Percentiles rank a stretch among this genome's conserved stretches.
phyloP scores from a whole-genome alignment of 2,329 filamentous ascomycete species.

The Alternaria sp. region DNA sequence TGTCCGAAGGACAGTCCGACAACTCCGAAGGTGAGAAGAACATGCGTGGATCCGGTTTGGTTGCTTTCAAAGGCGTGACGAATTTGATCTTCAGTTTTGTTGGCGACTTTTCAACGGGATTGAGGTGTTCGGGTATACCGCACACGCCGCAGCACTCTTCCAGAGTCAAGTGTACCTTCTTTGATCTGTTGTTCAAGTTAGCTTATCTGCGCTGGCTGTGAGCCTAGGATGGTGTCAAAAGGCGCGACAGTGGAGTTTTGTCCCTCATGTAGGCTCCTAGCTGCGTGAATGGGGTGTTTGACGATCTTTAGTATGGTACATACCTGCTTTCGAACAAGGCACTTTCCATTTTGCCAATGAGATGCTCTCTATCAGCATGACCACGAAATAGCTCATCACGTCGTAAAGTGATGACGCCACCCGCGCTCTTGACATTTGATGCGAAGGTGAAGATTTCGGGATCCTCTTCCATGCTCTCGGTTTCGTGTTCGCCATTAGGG shows the following conservation, averaged over 20 bases:
- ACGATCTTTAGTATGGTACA: not conserved
- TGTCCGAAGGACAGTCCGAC: slow-evolving; percentile 25
- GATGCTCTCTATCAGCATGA: not conserved
- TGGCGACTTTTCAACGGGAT: not conserved
- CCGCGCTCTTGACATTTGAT: not conserved
- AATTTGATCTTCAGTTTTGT: not conserved
- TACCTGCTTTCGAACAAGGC: slow-evolving; percentile 13
- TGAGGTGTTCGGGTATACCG: not conserved
- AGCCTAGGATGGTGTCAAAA: not conserved
- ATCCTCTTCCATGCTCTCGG: not conserved
- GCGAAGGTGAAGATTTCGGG: not conserved
- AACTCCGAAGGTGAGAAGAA: slow-evolving; percentile 8
- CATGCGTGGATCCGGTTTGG: not conserved
- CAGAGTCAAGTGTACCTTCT: slow-evolving; percentile 3
- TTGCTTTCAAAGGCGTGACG: not conserved
- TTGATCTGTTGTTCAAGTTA: not conserved
- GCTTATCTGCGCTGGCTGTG: not conserved
- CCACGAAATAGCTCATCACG: slow-evolving; percentile 6
- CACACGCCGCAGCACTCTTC: slow-evolving; percentile 14
- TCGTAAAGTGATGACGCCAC: not conserved
- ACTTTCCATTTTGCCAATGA: slow-evolving; percentile 15
- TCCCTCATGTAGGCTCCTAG: not conserved
- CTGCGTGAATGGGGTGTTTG: not conserved
- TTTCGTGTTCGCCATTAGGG: too few relatives aligned
- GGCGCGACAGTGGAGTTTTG: not conserved